Percentiles rank a stretch among this genome's conserved stretches.
Conservation (phyloP, 164 flowering plant species). For the Tetrastigma voinierianum region DNA sequence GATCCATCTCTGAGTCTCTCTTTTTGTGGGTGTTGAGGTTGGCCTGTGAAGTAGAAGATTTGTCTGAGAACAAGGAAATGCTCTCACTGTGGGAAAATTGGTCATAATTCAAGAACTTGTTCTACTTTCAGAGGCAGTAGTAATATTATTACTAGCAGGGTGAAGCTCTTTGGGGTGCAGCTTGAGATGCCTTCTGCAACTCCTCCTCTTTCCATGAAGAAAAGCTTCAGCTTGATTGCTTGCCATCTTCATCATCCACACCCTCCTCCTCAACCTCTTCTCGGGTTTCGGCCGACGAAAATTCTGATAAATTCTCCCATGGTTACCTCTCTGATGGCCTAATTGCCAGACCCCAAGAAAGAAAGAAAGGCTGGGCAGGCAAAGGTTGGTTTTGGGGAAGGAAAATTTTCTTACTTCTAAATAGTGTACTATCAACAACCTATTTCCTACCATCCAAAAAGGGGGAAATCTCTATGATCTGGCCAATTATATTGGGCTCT, state of each 20-base stretch:
- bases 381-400: too few species aligned
- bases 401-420: not conserved
- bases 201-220: constrained; percentile 8
- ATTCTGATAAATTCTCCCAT: not conserved
- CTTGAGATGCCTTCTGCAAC: constrained; percentile 3
- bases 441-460: not conserved
- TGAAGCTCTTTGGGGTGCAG: constrained; percentile 27
- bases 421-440: not conserved
- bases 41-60: not conserved
- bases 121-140: not conserved
- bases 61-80: constrained; percentile 14
- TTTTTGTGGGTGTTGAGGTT: not conserved
- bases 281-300: not conserved
- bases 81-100: constrained; percentile 21
- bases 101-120: constrained; percentile 26
- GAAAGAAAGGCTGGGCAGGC: constrained; percentile 20
- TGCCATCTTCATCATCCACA: constrained; percentile 11
- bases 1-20: too few species aligned
- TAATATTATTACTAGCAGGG: not conserved
- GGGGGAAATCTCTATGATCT: too few species aligned
- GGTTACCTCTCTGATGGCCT: constrained; percentile 19
- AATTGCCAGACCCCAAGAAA: constrained; percentile 9
- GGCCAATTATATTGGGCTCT: too few species aligned
- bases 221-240: constrained; percentile 18
- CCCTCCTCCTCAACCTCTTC: constrained; percentile 12